phyloP scores from a whole-genome alignment of 306 rosid genomes.

The Quercus agrifolia region DNA sequence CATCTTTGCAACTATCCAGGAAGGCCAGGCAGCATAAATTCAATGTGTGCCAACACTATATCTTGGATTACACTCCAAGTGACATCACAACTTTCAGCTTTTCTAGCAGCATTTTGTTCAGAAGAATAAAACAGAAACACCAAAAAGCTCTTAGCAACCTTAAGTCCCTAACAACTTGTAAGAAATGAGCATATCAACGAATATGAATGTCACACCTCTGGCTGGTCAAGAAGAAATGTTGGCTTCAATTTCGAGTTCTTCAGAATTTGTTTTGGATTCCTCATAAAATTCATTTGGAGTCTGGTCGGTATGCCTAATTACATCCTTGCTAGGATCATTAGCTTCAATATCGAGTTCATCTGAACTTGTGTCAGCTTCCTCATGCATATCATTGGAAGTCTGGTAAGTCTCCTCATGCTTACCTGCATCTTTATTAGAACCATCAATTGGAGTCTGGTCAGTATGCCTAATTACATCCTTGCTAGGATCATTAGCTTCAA shows the following conservation, averaged over 20 bases:
- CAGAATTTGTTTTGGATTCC: conserved; percentile 29
- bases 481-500: conserved; percentile 3
- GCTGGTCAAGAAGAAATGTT: conserved; percentile 12
- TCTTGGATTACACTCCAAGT: background rate
- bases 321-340: conserved; percentile 13
- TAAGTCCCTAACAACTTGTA: conserved; percentile 13
- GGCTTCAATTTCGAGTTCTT: conserved; percentile 21
- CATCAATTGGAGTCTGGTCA: too few relatives aligned
- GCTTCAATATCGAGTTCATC: conserved; percentile 2
- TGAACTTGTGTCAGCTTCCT: conserved; percentile 31
- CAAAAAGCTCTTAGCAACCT: conserved; percentile 4
- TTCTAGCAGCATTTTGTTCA: background rate
- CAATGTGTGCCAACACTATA: background rate
- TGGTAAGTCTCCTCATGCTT: conserved; percentile 22
- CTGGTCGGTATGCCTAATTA: background rate
- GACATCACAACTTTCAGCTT: background rate
- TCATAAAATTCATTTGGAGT: conserved; percentile 12
- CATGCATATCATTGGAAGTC: conserved; percentile 21
- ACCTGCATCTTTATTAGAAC: conserved; percentile 14
- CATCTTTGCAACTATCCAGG: background rate
- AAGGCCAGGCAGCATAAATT: background rate
- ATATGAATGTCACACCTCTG: background rate
- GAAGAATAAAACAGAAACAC: background rate
- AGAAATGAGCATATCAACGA: background rate
- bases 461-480: conserved; percentile 14